Evolutionary conservation across 495 filamentous ascomycete genomes (phyloP).

Genomic region (Penicillium fimorum): DNA sequence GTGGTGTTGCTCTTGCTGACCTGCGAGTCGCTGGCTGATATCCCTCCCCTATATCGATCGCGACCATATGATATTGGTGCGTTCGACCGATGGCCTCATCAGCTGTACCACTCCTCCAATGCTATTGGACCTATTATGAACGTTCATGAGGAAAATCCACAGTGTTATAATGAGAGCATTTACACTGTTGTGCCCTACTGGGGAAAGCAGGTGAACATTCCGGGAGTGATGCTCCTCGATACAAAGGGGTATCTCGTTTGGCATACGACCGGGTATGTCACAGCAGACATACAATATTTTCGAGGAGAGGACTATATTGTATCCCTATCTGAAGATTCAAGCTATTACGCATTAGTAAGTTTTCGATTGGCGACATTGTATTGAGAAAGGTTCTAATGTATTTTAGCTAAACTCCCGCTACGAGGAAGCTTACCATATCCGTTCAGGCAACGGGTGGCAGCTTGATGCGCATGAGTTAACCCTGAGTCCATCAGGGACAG

Average conservation of each 20-base stretch:
- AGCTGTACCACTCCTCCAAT: background rate
- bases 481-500: background rate
- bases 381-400: background rate
- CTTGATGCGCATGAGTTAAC: slow-evolving; percentile 5
- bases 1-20: background rate
- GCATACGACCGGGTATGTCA: slow-evolving; percentile 2
- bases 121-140: background rate
- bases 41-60: background rate
- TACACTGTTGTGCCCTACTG: background rate
- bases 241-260: background rate
- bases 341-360: background rate
- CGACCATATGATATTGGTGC: slow-evolving; percentile 4
- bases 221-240: background rate
- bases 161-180: background rate
- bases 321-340: background rate
- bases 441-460: background rate
- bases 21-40: background rate
- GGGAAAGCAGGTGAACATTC: background rate
- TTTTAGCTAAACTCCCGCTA: background rate
- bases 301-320: background rate
- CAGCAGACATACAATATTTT: background rate
- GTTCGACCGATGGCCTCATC: slow-evolving; percentile 3
- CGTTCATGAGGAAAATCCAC: background rate
- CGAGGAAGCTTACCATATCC: slow-evolving; percentile 3
- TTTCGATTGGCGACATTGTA: background rate